A percentile compares a stretch with the other conserved stretches of the same genome.
Evolutionary conservation across 225 moss, liverwort and hornwort species (phyloP).

Genomic region (Antitrichia curtipendula): DNA sequence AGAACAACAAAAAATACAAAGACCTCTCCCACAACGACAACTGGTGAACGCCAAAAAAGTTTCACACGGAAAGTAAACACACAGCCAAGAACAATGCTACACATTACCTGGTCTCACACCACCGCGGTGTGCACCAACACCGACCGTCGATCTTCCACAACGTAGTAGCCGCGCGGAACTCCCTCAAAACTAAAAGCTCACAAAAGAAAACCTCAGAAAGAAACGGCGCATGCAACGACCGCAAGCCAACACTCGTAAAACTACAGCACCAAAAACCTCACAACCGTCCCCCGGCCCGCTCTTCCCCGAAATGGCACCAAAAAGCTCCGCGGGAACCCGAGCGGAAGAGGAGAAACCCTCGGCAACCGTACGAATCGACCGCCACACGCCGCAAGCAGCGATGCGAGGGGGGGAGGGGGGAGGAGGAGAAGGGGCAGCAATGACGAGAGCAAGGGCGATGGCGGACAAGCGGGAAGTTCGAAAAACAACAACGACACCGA

Average conservation of each 20-base stretch:
- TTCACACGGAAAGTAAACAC: neutral
- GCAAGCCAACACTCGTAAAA: neutral
- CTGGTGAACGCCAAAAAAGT: neutral
- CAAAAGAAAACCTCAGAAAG: neutral
- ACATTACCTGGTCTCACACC: constrained; percentile 31
- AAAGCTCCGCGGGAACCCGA: neutral
- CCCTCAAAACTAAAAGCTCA: neutral
- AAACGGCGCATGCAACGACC: neutral
- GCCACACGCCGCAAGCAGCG: neutral
- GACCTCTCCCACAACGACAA: neutral
- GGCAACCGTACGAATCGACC: neutral
- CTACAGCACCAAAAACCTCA: neutral
- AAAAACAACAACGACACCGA: neutral
- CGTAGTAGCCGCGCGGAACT: neutral
- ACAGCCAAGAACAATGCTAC: neutral
- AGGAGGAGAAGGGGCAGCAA: neutral
- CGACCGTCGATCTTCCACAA: constrained; percentile 21
- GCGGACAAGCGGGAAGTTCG: constrained; percentile 14
- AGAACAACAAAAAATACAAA: neutral
- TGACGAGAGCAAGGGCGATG: neutral
- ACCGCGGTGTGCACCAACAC: constrained; percentile 16
- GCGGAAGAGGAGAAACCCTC: neutral
- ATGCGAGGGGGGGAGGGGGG: neutral
- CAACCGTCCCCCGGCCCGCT: neutral
- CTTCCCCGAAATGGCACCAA: neutral